Evolutionary conservation across 1,284 basidiomycete species (phyloP), one percentile per base, ranked within the genome.

Genomic region (Ustilago hordei): DNA sequence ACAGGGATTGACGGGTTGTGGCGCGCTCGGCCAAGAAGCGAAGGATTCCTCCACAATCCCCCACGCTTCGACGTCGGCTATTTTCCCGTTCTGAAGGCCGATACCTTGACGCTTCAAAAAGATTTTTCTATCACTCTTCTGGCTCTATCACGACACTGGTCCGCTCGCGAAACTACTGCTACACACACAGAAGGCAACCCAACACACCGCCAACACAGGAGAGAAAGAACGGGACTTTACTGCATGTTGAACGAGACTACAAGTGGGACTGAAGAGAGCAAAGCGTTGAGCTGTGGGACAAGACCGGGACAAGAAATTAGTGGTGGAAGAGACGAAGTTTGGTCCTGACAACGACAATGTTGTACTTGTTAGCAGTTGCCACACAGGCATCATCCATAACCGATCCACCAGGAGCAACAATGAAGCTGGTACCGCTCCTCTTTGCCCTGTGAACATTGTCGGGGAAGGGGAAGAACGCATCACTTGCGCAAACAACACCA

Each of bases 401-500:
- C 80, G 93, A 95, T 61, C 96, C 96, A 62, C 93, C 92, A 1
- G 96, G 95, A 4, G 97, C 97, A 35, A 94, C 95, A 65, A 99
- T 90, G 87, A 96, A 98, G 84, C 89, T 91, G 57, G 94, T 95
- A 1, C 96, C 96, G 75, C 93, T 95, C 89, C 93, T 92, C 86
- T 91, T 90, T 58, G 94, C 94, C 64, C 96, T 90, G 87, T 98
- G 93, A 48, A 99, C 96, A 84, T 99, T 99, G 87, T 99, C 97
- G 8, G 95, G 91, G 91, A 99, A 99, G 45, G 96, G 96, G 93
- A 99, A 99, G 90, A 99, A 99, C 66, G 96, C 96, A 83, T 99
- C 97, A 77, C 93, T 95, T 41, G 94, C 94, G 87, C 95, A 95
- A 8, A 93, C 91, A 56, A 99, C 96, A 39, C 91, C 93, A 61